Base-by-base conservation (phyloP, 345 rosid genomes). In the Euclidium syriacum region DNA sequence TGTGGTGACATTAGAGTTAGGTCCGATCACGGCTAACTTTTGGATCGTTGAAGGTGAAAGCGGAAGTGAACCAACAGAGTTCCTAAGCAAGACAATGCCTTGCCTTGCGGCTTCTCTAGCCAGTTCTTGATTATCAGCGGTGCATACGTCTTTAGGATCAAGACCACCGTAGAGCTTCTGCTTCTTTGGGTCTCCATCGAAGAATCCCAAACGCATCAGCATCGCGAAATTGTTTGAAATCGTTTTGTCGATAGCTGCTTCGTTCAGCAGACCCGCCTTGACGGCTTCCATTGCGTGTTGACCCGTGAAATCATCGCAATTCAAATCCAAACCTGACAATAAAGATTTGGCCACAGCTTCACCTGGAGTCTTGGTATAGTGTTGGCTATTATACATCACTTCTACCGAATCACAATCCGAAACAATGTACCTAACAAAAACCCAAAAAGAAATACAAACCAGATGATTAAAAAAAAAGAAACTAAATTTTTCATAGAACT, bases 71-170 rank as follows among this genome's bases (percentile, higher is more conserved):
- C 74, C 73, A 11, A 58, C 62, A 2, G 55, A 20, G 81, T 82
- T 85, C 77, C 82, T 85, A 2, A 85, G 91, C 53, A 85, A 32
- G 5, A 82, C 91, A 2, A 85, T 82, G 38, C 91, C 91, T 74
- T 85, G 84, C 62, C 88, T 79, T n/a, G 91, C 88, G 0, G 91
- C 85, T 51, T 85, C 81, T 0, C 67, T 73, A 15, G 88, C 91
- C 3, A 85, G 68, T 41, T 80, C 83, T 67, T 76, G 82, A 67
- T 85, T 65, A 46, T 30, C 62, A 12, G 57, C 35, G 12, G 88
- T 77, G 42, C 88, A 85, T 5, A 80, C 91, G 38, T 85, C 91
- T 22, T 59, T 66, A 1, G 84, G 85, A 15, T 85, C 86, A 4
- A 10, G 77, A 70, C 6, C 65, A 73, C 80, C 61, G 8, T 30